Base-by-base conservation (phyloP, 305 asterid species). In the Solanum chacoense region DNA sequence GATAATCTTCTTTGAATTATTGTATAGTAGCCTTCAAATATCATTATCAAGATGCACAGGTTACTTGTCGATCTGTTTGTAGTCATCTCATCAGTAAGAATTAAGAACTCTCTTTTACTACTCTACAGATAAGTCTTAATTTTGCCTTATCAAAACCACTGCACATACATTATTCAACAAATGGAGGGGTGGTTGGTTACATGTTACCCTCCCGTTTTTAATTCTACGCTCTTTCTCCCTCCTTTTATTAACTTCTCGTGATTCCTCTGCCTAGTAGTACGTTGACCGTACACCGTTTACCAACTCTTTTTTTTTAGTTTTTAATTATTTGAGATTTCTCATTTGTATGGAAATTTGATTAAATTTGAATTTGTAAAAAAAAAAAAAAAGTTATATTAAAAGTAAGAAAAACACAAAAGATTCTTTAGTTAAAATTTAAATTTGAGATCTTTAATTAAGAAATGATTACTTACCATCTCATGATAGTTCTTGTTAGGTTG, bases 191-290 rank as follows among this genome's bases (percentile, higher is more conserved):
- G 31, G 90, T 89, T 91, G 29, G 90, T 90, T 91, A 37, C 91
- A 84, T 84, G 67, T 14, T 77, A 90, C 91, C 89, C 91, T 40
- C 92, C 91, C 91, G 84, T 92, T 90, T 89, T 90, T 69, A 88
- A 85, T 71, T 84, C 59, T 26, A 28, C 76, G 14, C 18, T 55
- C 71, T 14, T 77, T 59, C 89, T 50, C 29, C 36, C 13, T 65
- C 14, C 72, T 22, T 65, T 83, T 20, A 20, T 83, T 3, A 83
- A 6, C 89, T 22, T 77, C 89, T 85, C 89, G 88, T 88, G 90
- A 88, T 75, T 81, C 87, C 42, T 84, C n/a, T 55, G 4, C 22
- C 1, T 22, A 20, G 2, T 84, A 26, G 4, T 55, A 69, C 36
- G 35, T 73, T 75, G 79, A 50, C 86, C 85, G 28, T 85, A 65